A percentile compares a stretch with the other conserved stretches of the same genome.
These are phyloP conservation scores for Cruciata laevipes DNA, from an alignment of 257 asterid species.

Conservation along the genomic window DNA sequence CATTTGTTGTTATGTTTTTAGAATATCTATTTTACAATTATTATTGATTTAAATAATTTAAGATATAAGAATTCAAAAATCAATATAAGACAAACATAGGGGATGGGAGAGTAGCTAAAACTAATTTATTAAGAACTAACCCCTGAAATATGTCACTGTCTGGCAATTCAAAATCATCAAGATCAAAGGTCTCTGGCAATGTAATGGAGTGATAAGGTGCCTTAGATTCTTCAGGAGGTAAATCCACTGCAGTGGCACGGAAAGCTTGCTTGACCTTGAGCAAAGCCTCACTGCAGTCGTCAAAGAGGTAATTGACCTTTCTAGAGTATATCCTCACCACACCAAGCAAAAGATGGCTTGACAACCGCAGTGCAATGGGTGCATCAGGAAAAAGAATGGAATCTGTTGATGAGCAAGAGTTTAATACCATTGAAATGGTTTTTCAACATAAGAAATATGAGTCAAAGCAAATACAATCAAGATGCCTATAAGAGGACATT, in stretches of 20 bases:
- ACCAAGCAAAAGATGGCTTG: slow-evolving; percentile 98
- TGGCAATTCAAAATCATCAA: slow-evolving; percentile 98
- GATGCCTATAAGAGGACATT: neutral
- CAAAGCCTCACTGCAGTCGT: slow-evolving; percentile 95
- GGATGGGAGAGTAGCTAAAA: neutral
- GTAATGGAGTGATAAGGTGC: slow-evolving; percentile 99
- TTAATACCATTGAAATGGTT: slow-evolving; percentile 1
- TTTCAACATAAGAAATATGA: slow-evolving; percentile 1
- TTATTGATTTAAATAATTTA: no score
- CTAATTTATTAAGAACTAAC: slow-evolving; percentile 44
- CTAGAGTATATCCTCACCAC: slow-evolving; percentile 92
- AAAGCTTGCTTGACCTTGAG: slow-evolving; percentile 95
- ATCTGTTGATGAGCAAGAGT: slow-evolving; percentile 47
- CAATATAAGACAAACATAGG: neutral
- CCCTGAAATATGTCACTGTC: slow-evolving; percentile 85
- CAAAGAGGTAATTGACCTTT: slow-evolving; percentile 95
- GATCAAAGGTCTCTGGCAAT: slow-evolving; percentile 96
- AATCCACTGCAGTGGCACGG: slow-evolving; percentile 95
- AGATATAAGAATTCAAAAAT: no score
- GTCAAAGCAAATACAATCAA: neutral
- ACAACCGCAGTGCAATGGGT: slow-evolving; percentile 93
- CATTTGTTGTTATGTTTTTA: no score
- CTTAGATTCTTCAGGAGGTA: slow-evolving; percentile 97
- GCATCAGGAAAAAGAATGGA: slow-evolving; percentile 92
- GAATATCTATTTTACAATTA: no score